A percentile compares a stretch with the other conserved stretches of the same genome.
Evolutionary conservation across 2,329 filamentous ascomycete genomes (phyloP).

Genomic region (Thermomyces lanuginosus): DNA sequence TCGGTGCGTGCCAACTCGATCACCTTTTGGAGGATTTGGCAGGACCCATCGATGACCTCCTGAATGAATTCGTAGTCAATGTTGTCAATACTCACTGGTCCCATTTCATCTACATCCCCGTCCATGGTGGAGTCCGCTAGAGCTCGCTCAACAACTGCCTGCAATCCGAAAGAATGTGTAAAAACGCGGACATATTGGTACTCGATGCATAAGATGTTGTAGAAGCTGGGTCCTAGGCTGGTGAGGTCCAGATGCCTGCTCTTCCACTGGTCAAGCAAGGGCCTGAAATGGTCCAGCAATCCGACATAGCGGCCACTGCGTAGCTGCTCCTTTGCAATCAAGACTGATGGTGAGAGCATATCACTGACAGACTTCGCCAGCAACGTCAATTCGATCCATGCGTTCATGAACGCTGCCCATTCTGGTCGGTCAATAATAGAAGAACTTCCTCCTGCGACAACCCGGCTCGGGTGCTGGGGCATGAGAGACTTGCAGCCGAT

Average conservation of each 20-base stretch:
- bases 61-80: conserved; percentile 39
- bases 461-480: conserved; percentile 26
- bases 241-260: conserved; percentile 18
- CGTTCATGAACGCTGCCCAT: conserved; percentile 37
- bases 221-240: conserved; percentile 15
- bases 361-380: conserved; percentile 37
- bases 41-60: conserved; percentile 39
- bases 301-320: conserved; percentile 34
- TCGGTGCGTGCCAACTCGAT: conserved; percentile 32
- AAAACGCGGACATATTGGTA: conserved; percentile 33
- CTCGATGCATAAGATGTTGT: conserved; percentile 38
- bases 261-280: conserved; percentile 22
- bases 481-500: conserved; percentile 36
- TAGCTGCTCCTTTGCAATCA: conserved; percentile 7
- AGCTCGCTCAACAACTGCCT: conserved; percentile 40
- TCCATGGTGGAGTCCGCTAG: conserved; percentile 17
- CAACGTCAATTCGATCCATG: conserved; percentile 34
- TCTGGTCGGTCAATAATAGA: conserved; percentile 15
- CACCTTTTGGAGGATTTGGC: conserved; percentile 35
- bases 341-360: conserved; percentile 32
- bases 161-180: conserved; percentile 35
- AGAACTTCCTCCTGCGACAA: conserved; percentile 14
- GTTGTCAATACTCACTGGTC: conserved; percentile 24
- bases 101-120: conserved; percentile 12
- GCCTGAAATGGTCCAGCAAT: conserved; percentile 28